Base-by-base conservation (phyloP, 2,329 filamentous ascomycete species). In the Lasiodiplodia gonubiensis region DNA sequence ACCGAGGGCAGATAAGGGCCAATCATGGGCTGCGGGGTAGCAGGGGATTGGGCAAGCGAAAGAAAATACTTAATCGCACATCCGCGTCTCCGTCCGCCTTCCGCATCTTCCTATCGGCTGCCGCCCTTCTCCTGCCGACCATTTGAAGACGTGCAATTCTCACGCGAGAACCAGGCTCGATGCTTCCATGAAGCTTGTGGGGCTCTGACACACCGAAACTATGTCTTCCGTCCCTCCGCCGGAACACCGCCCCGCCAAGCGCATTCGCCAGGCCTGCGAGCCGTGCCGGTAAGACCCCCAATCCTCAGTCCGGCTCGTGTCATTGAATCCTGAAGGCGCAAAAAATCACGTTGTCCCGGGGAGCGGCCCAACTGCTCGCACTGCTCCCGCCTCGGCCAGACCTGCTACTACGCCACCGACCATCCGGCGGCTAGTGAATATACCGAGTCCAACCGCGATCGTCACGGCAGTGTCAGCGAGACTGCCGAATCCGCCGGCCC, bases 291-390 rank as follows among this genome's bases (percentile, higher is more conserved):
- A 70, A 67, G 73, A n/a, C 46, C 33, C 16, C 30, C 27, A 35
- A n/a, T n/a, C 25, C 12, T 5, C 14, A 8, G 37, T 27, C 27
- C 11, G 49, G 7, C 30, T 42, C 33, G 30, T 16, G 10, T 11
- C 23, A n/a, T 25, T 30, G 14, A 14, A 8, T 35, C 30, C 49
- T 52, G 0, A 66, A 85, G 83, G 67, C 79, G 83, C 51, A 86
- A 85, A 72, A 86, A 86, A 72, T 80, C 82, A 35, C 80, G 80
- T 74, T 86, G 84, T 68, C 82, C 83, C 0, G 84, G 84, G 10
- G 83, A 85, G 70, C 79, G 82, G 67, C 84, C 84, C 0, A 70
- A 77, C 0, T 86, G 84, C 71, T 84, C 83, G 2, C 79, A 83
- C 63, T 86, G 84, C 73, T 76, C 79, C 37, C 79, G 84, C n/a